Conservation (phyloP, 2,329 filamentous ascomycete species). For the Alternaria ventricosa region DNA sequence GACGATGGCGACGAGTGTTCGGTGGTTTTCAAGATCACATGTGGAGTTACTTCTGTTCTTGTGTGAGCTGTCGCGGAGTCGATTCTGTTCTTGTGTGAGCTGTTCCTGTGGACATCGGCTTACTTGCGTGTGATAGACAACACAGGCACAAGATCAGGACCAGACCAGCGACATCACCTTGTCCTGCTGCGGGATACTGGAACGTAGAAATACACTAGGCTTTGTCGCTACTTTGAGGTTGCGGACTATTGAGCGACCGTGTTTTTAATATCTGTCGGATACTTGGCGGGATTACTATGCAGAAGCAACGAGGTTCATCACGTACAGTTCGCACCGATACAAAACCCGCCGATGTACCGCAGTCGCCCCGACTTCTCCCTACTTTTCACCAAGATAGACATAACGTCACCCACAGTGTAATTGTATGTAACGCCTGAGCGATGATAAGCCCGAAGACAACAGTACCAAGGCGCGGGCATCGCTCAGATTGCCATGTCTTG, state of each 20-base stretch:
- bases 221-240: background rate
- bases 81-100: background rate
- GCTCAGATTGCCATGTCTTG: background rate
- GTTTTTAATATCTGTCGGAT: background rate
- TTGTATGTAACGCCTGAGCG: background rate
- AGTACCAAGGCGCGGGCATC: background rate
- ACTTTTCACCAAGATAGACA: background rate
- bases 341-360: background rate
- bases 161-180: background rate
- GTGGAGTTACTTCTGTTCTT: background rate
- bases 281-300: background rate
- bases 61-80: no score
- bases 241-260: background rate
- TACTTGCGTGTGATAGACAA: background rate
- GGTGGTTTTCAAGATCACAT: rapidly evolving
- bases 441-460: background rate
- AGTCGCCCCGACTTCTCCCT: background rate
- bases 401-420: background rate
- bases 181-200: background rate
- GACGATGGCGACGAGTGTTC: no score
- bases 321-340: background rate
- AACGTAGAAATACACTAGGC: background rate
- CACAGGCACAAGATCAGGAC: background rate
- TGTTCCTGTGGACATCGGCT: background rate
- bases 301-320: background rate